A percentile compares a stretch with the other conserved stretches of the same genome.
phyloP scores from a whole-genome alignment of 2,329 filamentous ascomycete genomes.

The Endocalyx cinctus region DNA sequence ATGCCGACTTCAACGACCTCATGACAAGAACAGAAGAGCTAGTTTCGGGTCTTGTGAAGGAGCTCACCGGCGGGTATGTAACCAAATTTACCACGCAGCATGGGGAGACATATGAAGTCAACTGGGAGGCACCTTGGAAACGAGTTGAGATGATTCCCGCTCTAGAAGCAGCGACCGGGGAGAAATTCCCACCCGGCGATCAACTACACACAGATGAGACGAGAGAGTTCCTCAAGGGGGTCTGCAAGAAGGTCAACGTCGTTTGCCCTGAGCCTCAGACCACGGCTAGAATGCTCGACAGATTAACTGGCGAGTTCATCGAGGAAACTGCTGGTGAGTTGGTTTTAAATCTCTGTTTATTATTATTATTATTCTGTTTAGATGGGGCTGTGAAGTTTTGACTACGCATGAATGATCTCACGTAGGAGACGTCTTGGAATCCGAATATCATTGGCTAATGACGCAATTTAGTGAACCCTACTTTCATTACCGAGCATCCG shows the following conservation, averaged over 20 bases:
- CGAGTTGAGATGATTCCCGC: slow-evolving; percentile 93
- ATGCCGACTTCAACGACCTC: slow-evolving; percentile 84
- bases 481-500: slow-evolving; percentile 80
- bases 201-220: slow-evolving; percentile 87
- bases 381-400: no score
- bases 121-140: slow-evolving; percentile 95
- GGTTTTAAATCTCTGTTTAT: no score
- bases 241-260: slow-evolving; percentile 65
- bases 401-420: no score
- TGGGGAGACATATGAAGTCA: slow-evolving; percentile 83
- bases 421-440: no score
- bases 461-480: slow-evolving; percentile 94
- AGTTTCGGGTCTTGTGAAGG: slow-evolving; percentile 82
- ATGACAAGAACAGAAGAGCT: slow-evolving; percentile 92
- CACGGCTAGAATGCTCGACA: slow-evolving; percentile 94
- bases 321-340: slow-evolving; percentile 89
- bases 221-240: slow-evolving; percentile 75
- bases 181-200: slow-evolving; percentile 88
- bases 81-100: slow-evolving; percentile 83
- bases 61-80: slow-evolving; percentile 77
- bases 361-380: no score
- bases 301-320: slow-evolving; percentile 88
- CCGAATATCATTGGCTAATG: no score
- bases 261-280: slow-evolving; percentile 88
- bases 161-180: slow-evolving; percentile 81